Evolutionary conservation across 1,139 yeast species (phyloP).

Genomic region (Blastobotrys apis): DNA sequence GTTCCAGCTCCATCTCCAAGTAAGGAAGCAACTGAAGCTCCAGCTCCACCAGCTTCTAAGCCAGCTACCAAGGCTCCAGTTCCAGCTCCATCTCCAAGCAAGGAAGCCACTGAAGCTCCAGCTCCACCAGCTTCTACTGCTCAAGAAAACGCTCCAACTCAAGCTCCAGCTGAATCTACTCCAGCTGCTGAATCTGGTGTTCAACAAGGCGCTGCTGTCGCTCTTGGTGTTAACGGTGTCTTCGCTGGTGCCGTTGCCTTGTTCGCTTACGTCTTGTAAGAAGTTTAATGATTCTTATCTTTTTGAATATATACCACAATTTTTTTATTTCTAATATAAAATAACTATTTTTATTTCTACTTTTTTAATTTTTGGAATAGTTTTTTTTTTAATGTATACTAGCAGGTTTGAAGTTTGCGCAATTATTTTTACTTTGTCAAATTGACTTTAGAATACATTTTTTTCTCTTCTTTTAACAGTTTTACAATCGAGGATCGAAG

Average conservation of each 20-base stretch:
- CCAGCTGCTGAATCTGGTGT: not conserved
- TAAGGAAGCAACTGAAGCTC: conserved; percentile 25
- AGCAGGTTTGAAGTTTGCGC: not conserved
- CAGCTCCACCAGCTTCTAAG: conserved; percentile 21
- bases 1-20: conserved; percentile 1
- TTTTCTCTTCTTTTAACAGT: too few species aligned
- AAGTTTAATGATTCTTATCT: not conserved
- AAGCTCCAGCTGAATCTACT: not conserved
- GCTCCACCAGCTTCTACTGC: not conserved
- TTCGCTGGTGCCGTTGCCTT: conserved; percentile 4
- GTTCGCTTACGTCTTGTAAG: conserved; percentile 2
- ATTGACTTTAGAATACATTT: not conserved
- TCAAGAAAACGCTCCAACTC: not conserved
- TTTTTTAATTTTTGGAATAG: not conserved
- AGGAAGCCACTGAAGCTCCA: conserved; percentile 7
- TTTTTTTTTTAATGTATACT: not conserved
- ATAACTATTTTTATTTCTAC: not conserved
- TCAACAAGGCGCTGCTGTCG: conserved; percentile 4
- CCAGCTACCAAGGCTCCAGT: conserved; percentile 17
- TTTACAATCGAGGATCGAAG: too few species aligned
- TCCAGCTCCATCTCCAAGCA: conserved; percentile 18
- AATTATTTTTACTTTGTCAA: too few species aligned
- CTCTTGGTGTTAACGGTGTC: conserved; percentile 3
- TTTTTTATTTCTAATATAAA: not conserved
- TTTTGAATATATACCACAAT: not conserved